phyloP scores from a whole-genome alignment of 371 early-diverging fungal species.

The Mortierella sp. region DNA sequence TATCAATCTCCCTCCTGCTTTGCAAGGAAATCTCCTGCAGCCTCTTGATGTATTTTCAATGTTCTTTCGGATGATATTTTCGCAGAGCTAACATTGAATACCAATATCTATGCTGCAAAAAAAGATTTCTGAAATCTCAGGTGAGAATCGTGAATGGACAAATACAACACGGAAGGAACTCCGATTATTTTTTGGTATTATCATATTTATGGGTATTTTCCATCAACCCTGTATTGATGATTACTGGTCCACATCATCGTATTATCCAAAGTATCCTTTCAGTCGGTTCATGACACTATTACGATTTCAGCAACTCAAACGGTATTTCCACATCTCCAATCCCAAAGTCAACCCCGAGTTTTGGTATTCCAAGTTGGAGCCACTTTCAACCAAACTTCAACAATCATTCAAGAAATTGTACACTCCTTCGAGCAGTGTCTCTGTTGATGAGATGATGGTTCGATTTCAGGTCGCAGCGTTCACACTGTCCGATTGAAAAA shows the following conservation, averaged over 20 bases:
- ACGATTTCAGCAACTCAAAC: constrained; percentile 27
- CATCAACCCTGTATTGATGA: constrained; percentile 1
- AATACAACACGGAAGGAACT: constrained; percentile 7
- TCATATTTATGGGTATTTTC: constrained; percentile 21
- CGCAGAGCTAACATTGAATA: constrained; percentile 15
- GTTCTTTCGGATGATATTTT: constrained; percentile 21
- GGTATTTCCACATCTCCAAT: constrained; percentile 17
- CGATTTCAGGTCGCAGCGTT: no score
- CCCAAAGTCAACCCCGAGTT: background rate
- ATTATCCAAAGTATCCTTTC: background rate
- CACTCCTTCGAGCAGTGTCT: constrained; percentile 18
- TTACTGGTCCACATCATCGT: constrained; percentile 8
- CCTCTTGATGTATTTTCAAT: no score
- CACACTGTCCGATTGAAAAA: no score
- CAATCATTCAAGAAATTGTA: background rate
- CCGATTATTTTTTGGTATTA: constrained; percentile 4
- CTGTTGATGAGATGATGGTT: no score
- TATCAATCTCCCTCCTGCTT: no score
- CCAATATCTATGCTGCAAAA: constrained; percentile 27
- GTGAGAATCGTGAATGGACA: constrained; percentile 15
- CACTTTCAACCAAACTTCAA: constrained; percentile 5
- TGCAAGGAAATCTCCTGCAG: no score
- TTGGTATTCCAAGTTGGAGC: constrained; percentile 25
- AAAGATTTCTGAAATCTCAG: constrained; percentile 4
- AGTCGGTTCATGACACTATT: constrained; percentile 2